Evolutionary conservation across 495 filamentous ascomycete species (phyloP).

Genomic region (Pseudomonodictys pantanalensis): DNA sequence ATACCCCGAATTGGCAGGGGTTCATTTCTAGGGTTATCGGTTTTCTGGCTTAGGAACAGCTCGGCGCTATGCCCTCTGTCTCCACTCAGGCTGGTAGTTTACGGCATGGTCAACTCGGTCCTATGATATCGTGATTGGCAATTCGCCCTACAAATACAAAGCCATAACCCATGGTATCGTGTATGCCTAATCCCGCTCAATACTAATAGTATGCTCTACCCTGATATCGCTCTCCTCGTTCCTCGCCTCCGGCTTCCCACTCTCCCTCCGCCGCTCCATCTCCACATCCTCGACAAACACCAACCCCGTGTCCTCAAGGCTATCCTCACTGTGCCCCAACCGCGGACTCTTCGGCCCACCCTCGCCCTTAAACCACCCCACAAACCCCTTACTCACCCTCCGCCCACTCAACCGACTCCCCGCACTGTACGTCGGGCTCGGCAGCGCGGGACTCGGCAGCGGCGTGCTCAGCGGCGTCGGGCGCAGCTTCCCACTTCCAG

Average conservation of each 20-base stretch:
- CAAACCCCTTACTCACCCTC: constrained; percentile 5
- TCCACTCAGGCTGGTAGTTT: too few species aligned
- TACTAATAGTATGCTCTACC: constrained; percentile 14
- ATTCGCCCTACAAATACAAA: too few species aligned
- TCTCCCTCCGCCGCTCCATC: not conserved
- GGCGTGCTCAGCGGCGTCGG: constrained; percentile 4
- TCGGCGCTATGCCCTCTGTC: too few species aligned
- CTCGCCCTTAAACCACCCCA: constrained; percentile 16
- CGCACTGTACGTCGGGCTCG: too few species aligned
- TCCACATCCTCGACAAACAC: constrained; percentile 15
- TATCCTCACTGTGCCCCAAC: not conserved
- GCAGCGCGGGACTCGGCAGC: constrained; percentile 16
- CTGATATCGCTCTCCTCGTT: constrained; percentile 2
- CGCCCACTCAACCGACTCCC: too few species aligned
- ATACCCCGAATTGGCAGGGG: too few species aligned
- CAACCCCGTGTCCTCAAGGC: constrained; percentile 4
- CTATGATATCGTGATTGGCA: too few species aligned
- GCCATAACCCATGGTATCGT: too few species aligned
- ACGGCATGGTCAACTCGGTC: too few species aligned
- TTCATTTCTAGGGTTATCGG: too few species aligned
- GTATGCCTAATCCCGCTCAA: constrained; percentile 3
- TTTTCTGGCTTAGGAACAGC: too few species aligned
- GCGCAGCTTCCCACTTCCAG: not conserved
- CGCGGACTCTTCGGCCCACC: constrained; percentile 1
- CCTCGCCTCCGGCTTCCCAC: not conserved